phyloP scores from a whole-genome alignment of 768 basidiomycete species.

The Mycena polygramma region DNA sequence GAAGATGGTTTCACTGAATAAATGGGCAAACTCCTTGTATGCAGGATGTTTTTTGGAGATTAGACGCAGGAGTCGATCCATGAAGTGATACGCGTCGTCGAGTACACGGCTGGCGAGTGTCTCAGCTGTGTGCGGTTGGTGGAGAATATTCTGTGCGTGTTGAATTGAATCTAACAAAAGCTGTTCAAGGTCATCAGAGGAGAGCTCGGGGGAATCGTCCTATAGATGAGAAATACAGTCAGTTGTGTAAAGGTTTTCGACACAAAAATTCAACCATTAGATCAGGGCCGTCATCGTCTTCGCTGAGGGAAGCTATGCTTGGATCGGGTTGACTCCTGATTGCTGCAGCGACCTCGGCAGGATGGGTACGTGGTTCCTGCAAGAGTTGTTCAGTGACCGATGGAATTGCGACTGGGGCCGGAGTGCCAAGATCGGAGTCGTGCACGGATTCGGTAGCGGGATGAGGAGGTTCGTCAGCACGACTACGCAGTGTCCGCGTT shows the following conservation, averaged over 20 bases:
- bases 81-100: constrained; percentile 23
- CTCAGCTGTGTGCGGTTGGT: neutral
- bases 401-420: constrained; percentile 21
- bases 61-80: constrained; percentile 21
- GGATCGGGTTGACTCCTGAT: neutral
- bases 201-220: neutral
- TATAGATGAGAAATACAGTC: neutral
- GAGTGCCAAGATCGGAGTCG: constrained; percentile 17
- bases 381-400: constrained; percentile 8
- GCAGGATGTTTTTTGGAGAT: constrained; percentile 20
- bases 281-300: neutral
- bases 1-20: constrained; percentile 25
- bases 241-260: neutral
- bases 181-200: constrained; percentile 5
- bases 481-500: constrained; percentile 32
- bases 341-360: constrained; percentile 1
- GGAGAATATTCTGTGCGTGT: neutral
- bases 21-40: constrained; percentile 17
- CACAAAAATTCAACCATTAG: constrained; percentile 2
- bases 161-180: constrained; percentile 2
- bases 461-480: constrained; percentile 18
- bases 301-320: constrained; percentile 1
- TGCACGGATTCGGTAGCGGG: constrained; percentile 9
- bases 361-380: constrained; percentile 4
- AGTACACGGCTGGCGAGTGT: constrained; percentile 12